These are phyloP conservation scores for Hypoxylon crocopeplum DNA, from an alignment of 495 filamentous ascomycete species.

Conservation along the genomic window DNA sequence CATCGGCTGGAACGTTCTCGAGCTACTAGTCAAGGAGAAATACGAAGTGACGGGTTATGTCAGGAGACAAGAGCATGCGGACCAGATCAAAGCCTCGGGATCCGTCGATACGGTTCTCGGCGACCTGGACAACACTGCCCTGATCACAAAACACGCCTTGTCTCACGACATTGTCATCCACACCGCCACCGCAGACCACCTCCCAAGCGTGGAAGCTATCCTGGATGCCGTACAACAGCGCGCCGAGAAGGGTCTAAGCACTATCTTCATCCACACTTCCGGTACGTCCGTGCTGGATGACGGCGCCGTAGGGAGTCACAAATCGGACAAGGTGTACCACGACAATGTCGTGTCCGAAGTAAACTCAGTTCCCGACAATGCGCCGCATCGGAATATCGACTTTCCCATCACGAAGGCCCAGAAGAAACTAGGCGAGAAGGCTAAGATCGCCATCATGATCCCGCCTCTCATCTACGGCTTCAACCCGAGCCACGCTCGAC, in stretches of 20 bases:
- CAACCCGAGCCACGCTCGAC: conserved; percentile 55
- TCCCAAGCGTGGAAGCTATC: conserved; percentile 44
- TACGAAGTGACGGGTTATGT: conserved; percentile 45
- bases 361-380: conserved; percentile 43
- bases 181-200: conserved; percentile 47
- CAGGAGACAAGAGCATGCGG: conserved; percentile 38
- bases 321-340: conserved; percentile 44
- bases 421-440: conserved; percentile 41
- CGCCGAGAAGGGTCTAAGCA: conserved; percentile 29
- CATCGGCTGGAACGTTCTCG: conserved; percentile 48
- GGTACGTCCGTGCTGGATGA: conserved; percentile 41
- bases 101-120: conserved; percentile 41
- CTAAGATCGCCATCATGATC: conserved; percentile 74
- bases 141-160: conserved; percentile 41
- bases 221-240: conserved; percentile 44
- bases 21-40: conserved; percentile 41
- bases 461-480: conserved; percentile 79
- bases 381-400: conserved; percentile 51
- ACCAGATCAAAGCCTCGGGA: conserved; percentile 26
- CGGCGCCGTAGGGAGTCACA: conserved; percentile 18
- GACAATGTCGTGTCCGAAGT: conserved; percentile 43
- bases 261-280: conserved; percentile 52
- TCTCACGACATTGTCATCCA: conserved; percentile 47
- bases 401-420: conserved; percentile 44
- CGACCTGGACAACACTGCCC: conserved; percentile 22